Conservation (phyloP, 345 rosid species). For the Arabidopsis thaliana region DNA sequence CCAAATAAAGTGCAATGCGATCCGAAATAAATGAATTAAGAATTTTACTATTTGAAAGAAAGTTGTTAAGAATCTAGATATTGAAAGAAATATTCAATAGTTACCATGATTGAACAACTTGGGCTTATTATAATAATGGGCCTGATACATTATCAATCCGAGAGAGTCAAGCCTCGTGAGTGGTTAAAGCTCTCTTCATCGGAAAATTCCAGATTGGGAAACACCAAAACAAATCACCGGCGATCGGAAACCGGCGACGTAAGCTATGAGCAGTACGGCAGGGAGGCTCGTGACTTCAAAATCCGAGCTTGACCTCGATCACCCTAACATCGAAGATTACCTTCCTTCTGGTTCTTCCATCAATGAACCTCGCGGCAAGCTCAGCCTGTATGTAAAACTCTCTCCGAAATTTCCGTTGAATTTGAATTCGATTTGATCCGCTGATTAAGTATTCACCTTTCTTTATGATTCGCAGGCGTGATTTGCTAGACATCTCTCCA, state of each 20-base stretch:
- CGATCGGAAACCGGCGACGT: slow-evolving; percentile 29
- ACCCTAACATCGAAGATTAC: slow-evolving; percentile 90
- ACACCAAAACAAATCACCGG: slow-evolving; percentile 13
- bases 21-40: not conserved
- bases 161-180: not conserved
- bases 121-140: slow-evolving; percentile 28
- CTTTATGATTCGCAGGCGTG: slow-evolving; percentile 54
- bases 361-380: slow-evolving; percentile 82
- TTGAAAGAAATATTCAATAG: not conserved
- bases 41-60: not conserved
- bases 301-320: slow-evolving; percentile 88
- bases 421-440: slow-evolving; percentile 17
- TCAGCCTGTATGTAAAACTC: slow-evolving; percentile 59
- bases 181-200: not conserved
- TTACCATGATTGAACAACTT: not conserved
- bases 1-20: not conserved
- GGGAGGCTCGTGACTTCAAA: slow-evolving; percentile 61
- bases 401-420: not conserved
- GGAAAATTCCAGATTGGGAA: slow-evolving; percentile 13
- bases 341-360: slow-evolving; percentile 94
- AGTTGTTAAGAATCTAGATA: no score
- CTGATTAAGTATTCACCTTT: not conserved
- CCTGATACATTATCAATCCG: not conserved
- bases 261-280: slow-evolving; percentile 39
- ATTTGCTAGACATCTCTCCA: slow-evolving; percentile 90